Base-by-base conservation (phyloP, 768 basidiomycete species). In the Melanogaster broomeanus region DNA sequence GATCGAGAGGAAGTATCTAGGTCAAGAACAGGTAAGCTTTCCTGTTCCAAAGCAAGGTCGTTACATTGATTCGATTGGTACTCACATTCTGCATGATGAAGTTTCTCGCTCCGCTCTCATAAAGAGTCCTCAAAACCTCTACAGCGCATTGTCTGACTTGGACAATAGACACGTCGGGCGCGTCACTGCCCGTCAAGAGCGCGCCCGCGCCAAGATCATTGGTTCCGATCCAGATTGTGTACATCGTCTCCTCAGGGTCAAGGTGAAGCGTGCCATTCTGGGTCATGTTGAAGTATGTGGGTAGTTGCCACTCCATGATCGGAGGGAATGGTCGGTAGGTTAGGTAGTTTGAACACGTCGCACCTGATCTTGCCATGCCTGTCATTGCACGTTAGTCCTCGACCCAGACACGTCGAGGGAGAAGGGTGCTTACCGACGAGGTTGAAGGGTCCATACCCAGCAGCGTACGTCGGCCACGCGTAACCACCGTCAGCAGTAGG, bases 61-160 rank as follows among this genome's bases (percentile, higher is more conserved):
- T 31, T 31, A 15, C 12, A 12, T 16, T 15, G 8, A 34, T 33
- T 18, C 13, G 16, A 33, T 18, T 12, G 6, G 10, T 44, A 60
- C 81, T 66, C 53, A 84, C 85, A 57, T 85, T 87, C 55, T 85
- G 83, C 71, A 87, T 83, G 44, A 87, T 63, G 60, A 87, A 85
- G 58, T 87, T 84, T 40, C 84, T 73, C 4, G 82, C 85, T 6
- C 86, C 85, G 43, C 66, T 74, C 11, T 75, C 61, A 59, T 86
- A 84, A 34, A 87, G 59, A 2, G 70, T 69, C 53, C 74, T 79
- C 25, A 87, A 72, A 77, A 82, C 85, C 42, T 83, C 77, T 4
- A 87, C 68, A 62, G 80, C 80, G 58, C 86, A 87, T 16, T 61
- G 61, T 18, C 78, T 74, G 0, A 83, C 82, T 42, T 85, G 74